Percentiles rank a stretch among this genome's conserved stretches.
Evolutionary conservation across 129 eudicot species (phyloP).

Genomic region (Solidago caesia): DNA sequence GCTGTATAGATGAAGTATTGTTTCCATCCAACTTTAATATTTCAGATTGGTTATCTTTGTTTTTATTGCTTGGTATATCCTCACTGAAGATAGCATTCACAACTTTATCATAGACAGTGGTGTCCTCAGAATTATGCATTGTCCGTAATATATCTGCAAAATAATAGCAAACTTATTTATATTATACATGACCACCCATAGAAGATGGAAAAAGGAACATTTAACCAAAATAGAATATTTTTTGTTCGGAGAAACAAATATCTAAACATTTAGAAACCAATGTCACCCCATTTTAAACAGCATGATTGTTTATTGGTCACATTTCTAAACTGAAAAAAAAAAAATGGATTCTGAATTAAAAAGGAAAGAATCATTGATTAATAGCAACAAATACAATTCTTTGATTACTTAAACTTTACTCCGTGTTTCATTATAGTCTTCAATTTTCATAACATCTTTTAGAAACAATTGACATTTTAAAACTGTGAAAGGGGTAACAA

Average conservation of each 20-base stretch:
- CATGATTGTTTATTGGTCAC: background rate
- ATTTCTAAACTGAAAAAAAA: too few relatives aligned
- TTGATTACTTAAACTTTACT: background rate
- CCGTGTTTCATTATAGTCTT: background rate
- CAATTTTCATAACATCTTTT: background rate
- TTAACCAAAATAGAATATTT: background rate
- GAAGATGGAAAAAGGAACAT: background rate
- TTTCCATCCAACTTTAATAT: constrained; percentile 46
- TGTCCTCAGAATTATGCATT: constrained; percentile 84
- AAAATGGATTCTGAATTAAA: too few relatives aligned
- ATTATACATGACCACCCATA: constrained; percentile 4
- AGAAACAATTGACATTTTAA: background rate
- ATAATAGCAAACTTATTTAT: background rate
- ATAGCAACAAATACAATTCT: background rate
- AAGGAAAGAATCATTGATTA: too few relatives aligned
- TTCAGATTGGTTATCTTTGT: constrained; percentile 42
- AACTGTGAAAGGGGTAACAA: background rate
- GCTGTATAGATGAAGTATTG: constrained; percentile 49
- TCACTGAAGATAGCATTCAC: constrained; percentile 77
- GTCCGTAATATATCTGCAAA: constrained; percentile 70
- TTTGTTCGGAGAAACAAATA: background rate
- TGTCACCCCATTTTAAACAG: background rate
- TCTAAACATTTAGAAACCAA: constrained; percentile 1
- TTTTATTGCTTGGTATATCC: constrained; percentile 56
- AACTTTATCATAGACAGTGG: constrained; percentile 73